Evolutionary conservation across 208 protist genomes (phyloP).

Genomic region (Trypanosoma mega): DNA sequence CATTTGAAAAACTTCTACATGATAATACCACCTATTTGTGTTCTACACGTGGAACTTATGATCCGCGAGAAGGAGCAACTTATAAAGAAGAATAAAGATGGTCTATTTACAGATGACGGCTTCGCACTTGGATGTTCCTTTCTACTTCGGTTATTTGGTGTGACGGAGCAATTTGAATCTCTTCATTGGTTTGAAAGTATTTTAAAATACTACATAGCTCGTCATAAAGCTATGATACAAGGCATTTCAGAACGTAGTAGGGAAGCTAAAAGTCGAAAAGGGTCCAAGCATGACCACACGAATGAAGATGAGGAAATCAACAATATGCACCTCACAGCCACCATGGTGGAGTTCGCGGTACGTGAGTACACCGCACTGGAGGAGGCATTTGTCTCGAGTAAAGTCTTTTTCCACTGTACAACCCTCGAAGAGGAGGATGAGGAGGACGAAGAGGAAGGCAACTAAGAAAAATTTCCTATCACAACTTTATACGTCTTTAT

Average conservation of each 20-base stretch:
- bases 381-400: constrained; percentile 67
- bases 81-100: constrained; percentile 86
- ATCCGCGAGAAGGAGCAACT: constrained; percentile 94
- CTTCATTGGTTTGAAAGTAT: constrained; percentile 95
- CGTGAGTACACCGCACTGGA: constrained; percentile 60
- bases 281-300: not conserved
- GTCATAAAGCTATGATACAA: constrained; percentile 25
- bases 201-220: constrained; percentile 33
- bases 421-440: constrained; percentile 12
- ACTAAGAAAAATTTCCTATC: constrained; percentile 6
- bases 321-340: constrained; percentile 64
- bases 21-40: constrained; percentile 95
- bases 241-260: constrained; percentile 31
- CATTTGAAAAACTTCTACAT: constrained; percentile 94
- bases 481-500: not conserved
- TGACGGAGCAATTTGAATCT: constrained; percentile 89
- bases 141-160: constrained; percentile 94
- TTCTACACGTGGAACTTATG: constrained; percentile 93
- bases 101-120: constrained; percentile 95
- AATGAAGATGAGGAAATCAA: constrained; percentile 40
- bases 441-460: constrained; percentile 19
- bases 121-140: constrained; percentile 96
- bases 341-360: constrained; percentile 52
- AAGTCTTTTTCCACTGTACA: constrained; percentile 54
- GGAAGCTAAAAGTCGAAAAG: constrained; percentile 14